Evolutionary conservation across 495 filamentous ascomycete species (phyloP), one percentile per base, ranked within the genome.

Genomic region (Aspergillus haitiensis): DNA sequence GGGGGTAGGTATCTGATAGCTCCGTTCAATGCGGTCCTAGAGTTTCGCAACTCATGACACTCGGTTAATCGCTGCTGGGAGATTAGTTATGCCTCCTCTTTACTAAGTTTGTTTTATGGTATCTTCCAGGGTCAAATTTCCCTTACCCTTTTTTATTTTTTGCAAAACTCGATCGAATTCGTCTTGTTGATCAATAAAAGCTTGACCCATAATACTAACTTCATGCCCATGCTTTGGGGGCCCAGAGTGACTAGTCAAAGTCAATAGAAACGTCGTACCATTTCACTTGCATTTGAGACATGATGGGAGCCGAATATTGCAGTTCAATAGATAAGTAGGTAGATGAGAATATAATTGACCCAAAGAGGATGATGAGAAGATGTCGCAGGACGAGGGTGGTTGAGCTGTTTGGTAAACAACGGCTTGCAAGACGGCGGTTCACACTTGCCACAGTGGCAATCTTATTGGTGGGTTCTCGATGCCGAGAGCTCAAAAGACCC

Each of bases 191-290:
- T 18, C 39, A 44, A 44, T 44, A 27, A 27, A 27, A 27, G 21
- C 37, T n/a, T 10, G 37, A 40, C n/a, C n/a, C 44, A 21, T 47
- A 21, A 16, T 47, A 47, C 27, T 47, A n/a, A 21, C 44, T 21
- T 47, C n/a, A 47, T 13, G 15, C 15, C 12, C 44, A 21, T 47
- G 12, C 15, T 9, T 2, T 42, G 6, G 0, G 8, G 5, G 6
- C 15, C 39, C 15, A 42, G 39, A 11, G 6, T 42, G 39, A 42
- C 39, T 11, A 42, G 39, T 42, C 39, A 42, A 42, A 27, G 21
- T 27, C 21, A 27, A 27, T 36, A 37, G 32, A 34, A 42, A 18
- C 12, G 58, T 60, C 40, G 58, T 60, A 60, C 58, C 45, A 54
- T 48, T 47, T 33, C n/a, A 32, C 42, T 39, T 35, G 42, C 18